Evolutionary conservation across 2,329 filamentous ascomycete genomes (phyloP), one percentile per base, ranked within the genome.

Genomic region (Botrytis pseudocinerea): DNA sequence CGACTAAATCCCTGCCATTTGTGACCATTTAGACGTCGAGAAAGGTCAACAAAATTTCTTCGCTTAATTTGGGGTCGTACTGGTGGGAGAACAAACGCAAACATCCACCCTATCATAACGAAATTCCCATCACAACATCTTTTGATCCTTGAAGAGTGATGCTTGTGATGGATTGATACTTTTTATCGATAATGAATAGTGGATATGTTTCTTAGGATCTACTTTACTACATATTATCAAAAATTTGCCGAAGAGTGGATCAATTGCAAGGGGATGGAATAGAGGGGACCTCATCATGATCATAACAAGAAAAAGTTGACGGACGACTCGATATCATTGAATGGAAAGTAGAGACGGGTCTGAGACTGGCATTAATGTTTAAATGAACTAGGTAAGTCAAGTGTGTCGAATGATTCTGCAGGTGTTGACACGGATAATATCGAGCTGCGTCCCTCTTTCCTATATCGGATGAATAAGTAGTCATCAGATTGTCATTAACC

Each of bases 1-100:
- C 73, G 73, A 74, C 71, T 76, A 77, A 73, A 76, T 74, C 73
- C 75, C 69, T 61, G 76, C 44, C 59, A 16, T 14, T 28, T 48
- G 14, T 40, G 70, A 48, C 73, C 59, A 66, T 54, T 74, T 48
- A 72, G 60, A 57, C 25, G n/a, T 65, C 35, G 20, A n/a, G 38
- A 35, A 48, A 20, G 60, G 18, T 60, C 22, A 65, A 35, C 60
- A 42, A 57, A 32, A 32, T 38, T 65, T 32, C 20, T 28, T 65
- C 69, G 60, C 60, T 65, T 71, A 65, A 42, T 57, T 68, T 57
- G 35, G 40, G 65, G 48, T 57, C n/a, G 28, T 46, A 70, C 59
- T 16, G 57, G 57, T 63, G 64, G 64, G 35, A 63, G 69, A 63
- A 63, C 69, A 70, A 46, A 63, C 32, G 51, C 32, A 35, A 70